Conservation (phyloP, 805 yeast species). For the Suhomyces sp. region DNA sequence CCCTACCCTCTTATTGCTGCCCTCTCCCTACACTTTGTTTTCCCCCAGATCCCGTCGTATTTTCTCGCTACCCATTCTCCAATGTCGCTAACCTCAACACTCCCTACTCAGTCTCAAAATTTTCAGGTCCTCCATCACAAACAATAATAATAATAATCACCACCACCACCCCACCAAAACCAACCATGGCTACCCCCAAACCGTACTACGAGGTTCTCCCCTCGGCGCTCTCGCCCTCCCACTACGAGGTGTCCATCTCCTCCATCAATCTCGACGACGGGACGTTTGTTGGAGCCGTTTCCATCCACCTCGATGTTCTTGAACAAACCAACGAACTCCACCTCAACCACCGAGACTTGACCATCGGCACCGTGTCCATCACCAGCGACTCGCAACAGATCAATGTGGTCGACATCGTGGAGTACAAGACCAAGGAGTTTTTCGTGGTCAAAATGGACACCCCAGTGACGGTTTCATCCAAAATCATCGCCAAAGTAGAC, state of each 20-base stretch:
- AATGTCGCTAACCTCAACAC: not conserved
- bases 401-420: slow-evolving; percentile 20
- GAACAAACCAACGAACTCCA: slow-evolving; percentile 44
- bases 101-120: no score
- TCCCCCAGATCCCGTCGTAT: not conserved
- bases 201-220: slow-evolving; percentile 55
- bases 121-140: no score
- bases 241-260: slow-evolving; percentile 62
- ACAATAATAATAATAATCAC: no score
- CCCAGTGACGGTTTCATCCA: slow-evolving; percentile 16
- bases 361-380: slow-evolving; percentile 15
- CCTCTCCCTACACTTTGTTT: not conserved
- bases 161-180: not conserved
- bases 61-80: not conserved
- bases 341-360: slow-evolving; percentile 49
- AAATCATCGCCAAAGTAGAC: slow-evolving; percentile 27
- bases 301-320: slow-evolving; percentile 46
- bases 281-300: slow-evolving; percentile 48
- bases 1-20: no score
- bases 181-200: slow-evolving; percentile 1
- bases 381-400: slow-evolving; percentile 12
- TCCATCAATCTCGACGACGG: slow-evolving; percentile 56
- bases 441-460: slow-evolving; percentile 53
- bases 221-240: slow-evolving; percentile 64
- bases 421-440: slow-evolving; percentile 59